Conservation (phyloP, 345 rosid species). For the Kandelia obovata region DNA sequence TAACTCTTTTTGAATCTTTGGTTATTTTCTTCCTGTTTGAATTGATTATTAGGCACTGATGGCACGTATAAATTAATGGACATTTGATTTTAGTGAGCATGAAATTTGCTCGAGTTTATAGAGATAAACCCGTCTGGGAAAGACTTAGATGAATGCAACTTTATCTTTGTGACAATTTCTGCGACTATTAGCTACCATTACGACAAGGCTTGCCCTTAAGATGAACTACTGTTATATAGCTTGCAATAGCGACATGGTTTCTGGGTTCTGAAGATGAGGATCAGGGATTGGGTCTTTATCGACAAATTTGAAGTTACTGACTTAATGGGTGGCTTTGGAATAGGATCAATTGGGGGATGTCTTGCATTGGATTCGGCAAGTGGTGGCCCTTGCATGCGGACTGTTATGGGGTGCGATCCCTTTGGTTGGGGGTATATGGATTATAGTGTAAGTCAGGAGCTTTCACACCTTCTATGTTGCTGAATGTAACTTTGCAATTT, state of each 20-base stretch:
- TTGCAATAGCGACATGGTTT: neutral
- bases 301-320: neutral
- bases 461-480: neutral
- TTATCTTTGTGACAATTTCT: too few relatives aligned
- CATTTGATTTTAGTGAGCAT: too few relatives aligned
- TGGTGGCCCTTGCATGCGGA: slow-evolving; percentile 68
- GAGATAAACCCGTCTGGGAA: too few relatives aligned
- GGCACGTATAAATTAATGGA: too few relatives aligned
- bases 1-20: slow-evolving; percentile 9
- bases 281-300: neutral
- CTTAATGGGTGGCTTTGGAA: slow-evolving; percentile 9
- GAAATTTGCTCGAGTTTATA: too few relatives aligned
- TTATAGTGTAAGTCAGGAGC: slow-evolving; percentile 56
- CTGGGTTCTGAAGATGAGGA: neutral
- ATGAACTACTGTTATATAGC: too few relatives aligned
- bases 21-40: neutral
- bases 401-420: slow-evolving; percentile 86
- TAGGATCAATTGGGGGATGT: slow-evolving; percentile 99
- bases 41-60: neutral
- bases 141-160: too few relatives aligned
- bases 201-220: too few relatives aligned
- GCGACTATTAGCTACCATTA: too few relatives aligned
- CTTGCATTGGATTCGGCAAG: slow-evolving; percentile 95
- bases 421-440: slow-evolving; percentile 88
- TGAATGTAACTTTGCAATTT: neutral